phyloP scores from a whole-genome alignment of 257 asterid genomes.

The Solanum piurae region DNA sequence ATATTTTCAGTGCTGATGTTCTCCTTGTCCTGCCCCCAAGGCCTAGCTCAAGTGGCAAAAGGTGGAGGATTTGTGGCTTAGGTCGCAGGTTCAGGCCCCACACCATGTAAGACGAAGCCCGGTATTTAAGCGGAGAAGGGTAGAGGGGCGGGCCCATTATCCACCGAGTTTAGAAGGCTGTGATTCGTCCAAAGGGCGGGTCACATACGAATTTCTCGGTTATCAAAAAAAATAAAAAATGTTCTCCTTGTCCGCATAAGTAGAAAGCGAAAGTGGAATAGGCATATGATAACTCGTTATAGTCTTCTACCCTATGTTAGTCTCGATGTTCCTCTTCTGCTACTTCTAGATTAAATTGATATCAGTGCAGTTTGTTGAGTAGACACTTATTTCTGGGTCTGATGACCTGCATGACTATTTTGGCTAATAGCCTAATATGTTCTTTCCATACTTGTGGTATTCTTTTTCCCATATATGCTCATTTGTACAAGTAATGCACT shows the following conservation, averaged over 20 bases:
- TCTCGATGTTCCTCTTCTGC: background rate
- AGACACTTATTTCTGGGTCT: background rate
- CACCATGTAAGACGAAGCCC: too few relatives aligned
- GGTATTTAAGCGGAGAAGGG: too few relatives aligned
- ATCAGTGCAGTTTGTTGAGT: background rate
- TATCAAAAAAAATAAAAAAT: too few relatives aligned
- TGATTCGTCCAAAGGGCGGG: too few relatives aligned
- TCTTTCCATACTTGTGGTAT: background rate
- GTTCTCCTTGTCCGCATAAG: background rate
- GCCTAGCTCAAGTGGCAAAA: too few relatives aligned
- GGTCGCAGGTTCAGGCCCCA: too few relatives aligned
- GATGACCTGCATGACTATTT: background rate
- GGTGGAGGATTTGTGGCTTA: too few relatives aligned
- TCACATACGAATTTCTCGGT: too few relatives aligned
- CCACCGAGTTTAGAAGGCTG: too few relatives aligned
- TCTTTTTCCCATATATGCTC: background rate
- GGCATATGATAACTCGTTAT: background rate
- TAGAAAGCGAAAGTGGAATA: background rate
- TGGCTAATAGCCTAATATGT: background rate
- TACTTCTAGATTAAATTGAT: background rate
- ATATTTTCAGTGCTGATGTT: background rate
- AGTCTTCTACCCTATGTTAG: background rate
- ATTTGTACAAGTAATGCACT: background rate
- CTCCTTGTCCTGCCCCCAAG: background rate
- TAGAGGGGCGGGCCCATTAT: too few relatives aligned